These are phyloP conservation scores for Neonectria hederae DNA, from an alignment of 2,329 filamentous ascomycete genomes.

Conservation along the genomic window DNA sequence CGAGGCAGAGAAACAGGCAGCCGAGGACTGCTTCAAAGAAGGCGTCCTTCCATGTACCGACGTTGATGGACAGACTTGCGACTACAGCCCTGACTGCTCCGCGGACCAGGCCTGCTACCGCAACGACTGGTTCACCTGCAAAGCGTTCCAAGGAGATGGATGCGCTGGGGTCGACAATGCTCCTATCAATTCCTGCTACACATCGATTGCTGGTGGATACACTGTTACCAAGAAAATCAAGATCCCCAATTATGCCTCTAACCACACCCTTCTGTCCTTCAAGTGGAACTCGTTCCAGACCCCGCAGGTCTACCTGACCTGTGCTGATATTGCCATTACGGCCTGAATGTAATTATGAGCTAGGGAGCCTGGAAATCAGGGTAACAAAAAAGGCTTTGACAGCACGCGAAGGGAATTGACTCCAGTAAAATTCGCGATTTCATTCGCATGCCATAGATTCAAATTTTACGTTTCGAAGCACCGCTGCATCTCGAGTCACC, in stretches of 20 bases:
- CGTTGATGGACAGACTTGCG: constrained; percentile 59
- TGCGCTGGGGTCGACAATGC: constrained; percentile 57
- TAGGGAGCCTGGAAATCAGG: neutral
- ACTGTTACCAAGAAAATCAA: constrained; percentile 62
- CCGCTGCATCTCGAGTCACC: neutral
- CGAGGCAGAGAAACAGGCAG: constrained; percentile 60
- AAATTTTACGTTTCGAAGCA: neutral
- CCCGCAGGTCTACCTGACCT: constrained; percentile 62
- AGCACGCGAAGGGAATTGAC: neutral
- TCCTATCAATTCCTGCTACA: constrained; percentile 56
- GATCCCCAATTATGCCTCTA: constrained; percentile 57
- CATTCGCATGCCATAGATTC: neutral
- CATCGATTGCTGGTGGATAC: constrained; percentile 63
- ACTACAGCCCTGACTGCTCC: constrained; percentile 58
- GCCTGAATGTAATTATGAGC: neutral
- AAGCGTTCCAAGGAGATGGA: constrained; percentile 49
- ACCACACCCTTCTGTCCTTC: constrained; percentile 62
- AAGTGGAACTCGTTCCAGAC: constrained; percentile 67
- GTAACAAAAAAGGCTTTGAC: neutral
- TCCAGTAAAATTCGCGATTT: neutral
- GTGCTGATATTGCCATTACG: constrained; percentile 60
- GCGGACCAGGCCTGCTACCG: constrained; percentile 55
- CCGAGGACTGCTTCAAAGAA: constrained; percentile 61
- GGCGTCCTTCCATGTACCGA: constrained; percentile 60
- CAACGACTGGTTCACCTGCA: constrained; percentile 66